Evolutionary conservation across 306 rosid species (phyloP).

Genomic region (Phaseolus lunatus): DNA sequence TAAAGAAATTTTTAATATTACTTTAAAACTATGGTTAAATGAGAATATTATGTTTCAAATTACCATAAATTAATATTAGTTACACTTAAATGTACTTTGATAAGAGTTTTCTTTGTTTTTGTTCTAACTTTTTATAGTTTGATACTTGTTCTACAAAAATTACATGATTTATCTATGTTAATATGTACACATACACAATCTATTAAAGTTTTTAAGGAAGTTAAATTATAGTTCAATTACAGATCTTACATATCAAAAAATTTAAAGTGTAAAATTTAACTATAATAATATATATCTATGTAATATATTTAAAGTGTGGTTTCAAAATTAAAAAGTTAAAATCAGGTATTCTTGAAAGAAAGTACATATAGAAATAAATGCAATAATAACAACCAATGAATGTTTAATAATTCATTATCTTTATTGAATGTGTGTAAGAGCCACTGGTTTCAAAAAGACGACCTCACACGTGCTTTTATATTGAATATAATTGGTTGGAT

Average conservation of each 20-base stretch:
- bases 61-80: too few species aligned
- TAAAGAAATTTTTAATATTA: too few species aligned
- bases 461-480: slow-evolving; percentile 42
- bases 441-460: slow-evolving; percentile 24
- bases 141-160: background rate
- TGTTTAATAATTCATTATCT: background rate
- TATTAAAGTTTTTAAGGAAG: too few species aligned
- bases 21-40: too few species aligned
- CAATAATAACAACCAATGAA: background rate
- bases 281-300: background rate
- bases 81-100: too few species aligned
- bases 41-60: too few species aligned
- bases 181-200: background rate
- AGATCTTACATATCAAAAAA: too few species aligned
- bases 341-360: background rate
- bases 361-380: background rate
- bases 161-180: background rate
- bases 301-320: background rate
- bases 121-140: background rate
- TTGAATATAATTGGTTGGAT: slow-evolving; percentile 9
- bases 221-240: too few species aligned
- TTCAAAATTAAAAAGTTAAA: background rate
- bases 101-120: too few species aligned
- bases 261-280: too few species aligned
- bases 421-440: background rate